Conservation (phyloP, 2,329 filamentous ascomycete species). For the Zasmidium cellare region DNA sequence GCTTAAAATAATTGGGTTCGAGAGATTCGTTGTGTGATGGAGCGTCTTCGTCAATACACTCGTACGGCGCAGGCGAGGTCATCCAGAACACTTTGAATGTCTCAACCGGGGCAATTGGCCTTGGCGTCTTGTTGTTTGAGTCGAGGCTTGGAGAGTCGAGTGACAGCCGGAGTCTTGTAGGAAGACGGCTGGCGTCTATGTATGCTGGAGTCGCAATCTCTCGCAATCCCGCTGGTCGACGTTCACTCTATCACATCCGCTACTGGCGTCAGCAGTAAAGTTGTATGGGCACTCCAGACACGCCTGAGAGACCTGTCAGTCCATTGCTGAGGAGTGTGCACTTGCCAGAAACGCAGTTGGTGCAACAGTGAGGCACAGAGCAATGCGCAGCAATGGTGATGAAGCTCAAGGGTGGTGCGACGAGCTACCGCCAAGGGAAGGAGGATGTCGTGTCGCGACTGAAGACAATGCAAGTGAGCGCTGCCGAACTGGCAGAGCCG, state of each 20-base stretch:
- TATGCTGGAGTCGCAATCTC: neutral
- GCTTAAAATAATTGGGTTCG: neutral
- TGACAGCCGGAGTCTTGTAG: neutral
- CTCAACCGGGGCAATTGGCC: neutral
- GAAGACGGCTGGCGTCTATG: neutral
- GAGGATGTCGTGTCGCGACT: neutral
- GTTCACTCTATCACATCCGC: neutral
- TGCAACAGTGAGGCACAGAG: neutral
- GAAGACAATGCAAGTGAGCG: neutral
- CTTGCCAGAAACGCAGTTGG: neutral
- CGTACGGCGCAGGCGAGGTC: neutral
- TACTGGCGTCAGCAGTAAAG: neutral
- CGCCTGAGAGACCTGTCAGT: conserved; percentile 4
- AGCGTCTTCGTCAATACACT: conserved; percentile 7
- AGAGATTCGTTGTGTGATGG: neutral
- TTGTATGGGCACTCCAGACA: neutral
- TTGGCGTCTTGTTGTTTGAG: neutral
- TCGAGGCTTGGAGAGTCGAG: neutral
- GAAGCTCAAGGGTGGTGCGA: neutral
- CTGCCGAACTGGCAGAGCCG: neutral
- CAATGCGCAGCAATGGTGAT: neutral
- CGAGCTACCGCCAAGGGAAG: neutral
- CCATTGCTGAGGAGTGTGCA: neutral
- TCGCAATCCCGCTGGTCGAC: neutral
- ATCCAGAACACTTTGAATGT: neutral